phyloP scores from a whole-genome alignment of 208 protist genomes.

The Wallacemonas sp. region DNA sequence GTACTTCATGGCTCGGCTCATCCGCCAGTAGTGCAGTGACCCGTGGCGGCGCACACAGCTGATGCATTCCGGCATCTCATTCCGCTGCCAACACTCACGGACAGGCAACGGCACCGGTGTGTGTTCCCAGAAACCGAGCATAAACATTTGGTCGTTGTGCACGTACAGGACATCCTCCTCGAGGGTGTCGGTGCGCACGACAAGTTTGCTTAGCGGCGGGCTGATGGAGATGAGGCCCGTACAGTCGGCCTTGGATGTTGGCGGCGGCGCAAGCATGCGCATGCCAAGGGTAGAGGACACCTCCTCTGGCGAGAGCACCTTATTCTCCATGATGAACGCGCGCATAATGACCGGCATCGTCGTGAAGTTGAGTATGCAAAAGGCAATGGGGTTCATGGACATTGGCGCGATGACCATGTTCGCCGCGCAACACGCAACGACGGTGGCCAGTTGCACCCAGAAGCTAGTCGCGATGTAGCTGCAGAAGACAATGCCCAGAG shows the following conservation, averaged over 20 bases:
- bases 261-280: conserved; percentile 31
- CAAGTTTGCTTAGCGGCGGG: conserved; percentile 58
- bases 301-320: conserved; percentile 52
- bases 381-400: conserved; percentile 72
- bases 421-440: conserved; percentile 53
- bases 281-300: conserved; percentile 54
- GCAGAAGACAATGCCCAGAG: conserved; percentile 74
- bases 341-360: conserved; percentile 61
- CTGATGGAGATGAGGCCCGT: conserved; percentile 56
- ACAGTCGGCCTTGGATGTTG: conserved; percentile 28
- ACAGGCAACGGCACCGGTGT: conserved; percentile 34
- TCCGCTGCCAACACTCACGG: conserved; percentile 43
- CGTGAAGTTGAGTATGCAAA: conserved; percentile 71
- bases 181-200: conserved; percentile 46
- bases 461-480: conserved; percentile 56
- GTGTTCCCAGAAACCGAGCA: conserved; percentile 70
- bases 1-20: conserved; percentile 13
- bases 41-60: conserved; percentile 16
- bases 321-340: conserved; percentile 37
- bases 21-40: conserved; percentile 6
- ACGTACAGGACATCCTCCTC: conserved; percentile 72
- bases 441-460: conserved; percentile 62
- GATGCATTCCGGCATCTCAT: conserved; percentile 31
- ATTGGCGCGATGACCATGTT: conserved; percentile 64
- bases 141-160: conserved; percentile 51